phyloP scores from a whole-genome alignment of 495 filamentous ascomycete genomes.

The Sporormia fimetaria region DNA sequence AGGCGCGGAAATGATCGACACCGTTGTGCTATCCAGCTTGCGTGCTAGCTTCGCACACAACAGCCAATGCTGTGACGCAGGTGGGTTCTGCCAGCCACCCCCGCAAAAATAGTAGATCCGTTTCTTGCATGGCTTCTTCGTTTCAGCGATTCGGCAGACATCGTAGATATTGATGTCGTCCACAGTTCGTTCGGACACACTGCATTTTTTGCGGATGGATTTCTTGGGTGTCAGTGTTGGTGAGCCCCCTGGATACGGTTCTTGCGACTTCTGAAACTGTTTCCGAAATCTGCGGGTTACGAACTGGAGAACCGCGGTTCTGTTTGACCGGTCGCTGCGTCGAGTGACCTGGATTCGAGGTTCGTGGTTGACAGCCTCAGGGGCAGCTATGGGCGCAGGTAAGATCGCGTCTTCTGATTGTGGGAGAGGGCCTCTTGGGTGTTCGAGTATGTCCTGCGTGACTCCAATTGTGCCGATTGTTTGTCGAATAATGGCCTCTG shows the following conservation, averaged over 20 bases:
- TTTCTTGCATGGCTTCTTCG: constrained; percentile 4
- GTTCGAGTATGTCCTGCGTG: too few species aligned
- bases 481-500: too few species aligned
- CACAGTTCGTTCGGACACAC: constrained; percentile 26
- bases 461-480: too few species aligned
- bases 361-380: too few species aligned
- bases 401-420: too few species aligned
- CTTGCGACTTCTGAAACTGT: constrained; percentile 4
- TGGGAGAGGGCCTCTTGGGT: too few species aligned
- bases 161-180: constrained; percentile 30
- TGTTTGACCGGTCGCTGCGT: constrained; percentile 10
- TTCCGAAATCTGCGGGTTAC: constrained; percentile 13
- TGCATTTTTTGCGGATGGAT: constrained; percentile 13
- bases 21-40: constrained; percentile 15
- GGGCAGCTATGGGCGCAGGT: too few species aligned
- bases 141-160: constrained; percentile 12
- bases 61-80: constrained; percentile 31
- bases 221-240: constrained; percentile 17
- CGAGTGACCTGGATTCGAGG: constrained; percentile 8
- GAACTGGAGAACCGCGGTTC: constrained; percentile 17
- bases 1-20: constrained; percentile 27
- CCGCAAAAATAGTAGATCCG: constrained; percentile 34
- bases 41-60: constrained; percentile 26
- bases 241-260: constrained; percentile 22
- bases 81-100: constrained; percentile 31